Evolutionary conservation across 192 early-diverging fungal species (phyloP), one percentile per base, ranked within the genome.

Genomic region (Coemansia biformis): DNA sequence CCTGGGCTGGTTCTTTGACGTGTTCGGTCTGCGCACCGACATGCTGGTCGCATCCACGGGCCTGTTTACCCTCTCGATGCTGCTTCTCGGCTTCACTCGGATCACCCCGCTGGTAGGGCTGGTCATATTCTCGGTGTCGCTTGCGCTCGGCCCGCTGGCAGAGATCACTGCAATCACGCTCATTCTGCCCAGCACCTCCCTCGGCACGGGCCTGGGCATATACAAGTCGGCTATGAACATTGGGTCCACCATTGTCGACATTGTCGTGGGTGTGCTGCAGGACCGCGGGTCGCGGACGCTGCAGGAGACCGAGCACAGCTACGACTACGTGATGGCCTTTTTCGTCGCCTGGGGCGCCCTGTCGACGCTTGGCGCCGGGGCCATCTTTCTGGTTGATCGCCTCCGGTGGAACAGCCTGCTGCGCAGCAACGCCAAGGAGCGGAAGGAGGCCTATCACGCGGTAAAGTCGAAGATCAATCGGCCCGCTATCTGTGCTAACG

Each of bases 1-100:
- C 51, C 56, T 89, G 17, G 87, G 87, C 8, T 55, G 79, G 36
- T 81, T 82, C 50, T 73, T 89, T 34, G 84, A 89, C 61, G 58
- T 73, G 42, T 73, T 62, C 46, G 87, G 87, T 7, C 63, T 78
- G 46, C 76, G 86, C 32, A 79, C 80, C 0, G 61, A 63, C 14
- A 62, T 65, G 54, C 51, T 75, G 28, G 38, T 78, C 14, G 15
- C 66, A 15, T 57, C 71, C 3, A 49, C 62, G 4, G 39, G 39
- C n/a, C 13, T 46, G 19, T 75, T 78, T 34, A 65, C 63, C 3
- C 7, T 63, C 14, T 60, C 62, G 19, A 63, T 78, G 44, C 18
- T 49, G 23, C 56, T 83, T 2, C 59, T 83, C 34, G 79, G 81
- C 11, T 83, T 78, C 52, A 81, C 81, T 5, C 73, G 64, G 48